These are phyloP conservation scores for Kazachstania sp. DNA, from an alignment of 1,139 yeast species.

Conservation along the genomic window DNA sequence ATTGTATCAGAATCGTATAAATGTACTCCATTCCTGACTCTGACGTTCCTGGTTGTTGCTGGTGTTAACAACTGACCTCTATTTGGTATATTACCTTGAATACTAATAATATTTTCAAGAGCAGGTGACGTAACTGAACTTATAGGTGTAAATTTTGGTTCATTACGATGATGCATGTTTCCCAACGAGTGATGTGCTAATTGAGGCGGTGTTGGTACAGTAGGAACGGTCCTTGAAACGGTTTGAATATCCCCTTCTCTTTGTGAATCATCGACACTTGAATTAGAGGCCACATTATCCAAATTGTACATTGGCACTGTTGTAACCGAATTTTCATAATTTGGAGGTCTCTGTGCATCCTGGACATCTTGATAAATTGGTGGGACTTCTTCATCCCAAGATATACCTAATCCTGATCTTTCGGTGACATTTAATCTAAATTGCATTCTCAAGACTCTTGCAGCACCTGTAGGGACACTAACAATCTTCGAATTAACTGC, in stretches of 20 bases:
- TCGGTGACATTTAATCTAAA: conserved; percentile 75
- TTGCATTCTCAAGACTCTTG: conserved; percentile 90
- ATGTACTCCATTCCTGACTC: conserved; percentile 20
- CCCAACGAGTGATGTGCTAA: conserved; percentile 8
- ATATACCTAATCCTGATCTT: conserved; percentile 88
- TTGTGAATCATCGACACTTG: conserved; percentile 2
- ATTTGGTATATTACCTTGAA: conserved; percentile 28
- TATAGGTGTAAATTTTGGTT: conserved; percentile 3
- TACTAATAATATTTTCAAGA: conserved; percentile 24
- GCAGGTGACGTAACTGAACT: conserved; percentile 23
- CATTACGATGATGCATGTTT: neutral
- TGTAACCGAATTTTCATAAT: conserved; percentile 23
- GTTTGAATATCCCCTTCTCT: neutral
- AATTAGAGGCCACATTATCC: neutral
- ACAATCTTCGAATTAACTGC: conserved; percentile 29
- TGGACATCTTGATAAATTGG: conserved; percentile 85
- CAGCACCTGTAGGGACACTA: conserved; percentile 88
- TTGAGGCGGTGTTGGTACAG: conserved; percentile 3
- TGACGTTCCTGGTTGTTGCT: conserved; percentile 22
- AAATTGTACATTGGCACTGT: conserved; percentile 2
- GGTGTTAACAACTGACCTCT: conserved; percentile 26
- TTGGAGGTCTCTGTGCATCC: conserved; percentile 72
- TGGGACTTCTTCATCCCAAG: conserved; percentile 99
- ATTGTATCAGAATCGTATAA: conserved; percentile 27
- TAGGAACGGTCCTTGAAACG: neutral